Evolutionary conservation across 139 green algal species (phyloP).

Genomic region (Haematococcus sp.): DNA sequence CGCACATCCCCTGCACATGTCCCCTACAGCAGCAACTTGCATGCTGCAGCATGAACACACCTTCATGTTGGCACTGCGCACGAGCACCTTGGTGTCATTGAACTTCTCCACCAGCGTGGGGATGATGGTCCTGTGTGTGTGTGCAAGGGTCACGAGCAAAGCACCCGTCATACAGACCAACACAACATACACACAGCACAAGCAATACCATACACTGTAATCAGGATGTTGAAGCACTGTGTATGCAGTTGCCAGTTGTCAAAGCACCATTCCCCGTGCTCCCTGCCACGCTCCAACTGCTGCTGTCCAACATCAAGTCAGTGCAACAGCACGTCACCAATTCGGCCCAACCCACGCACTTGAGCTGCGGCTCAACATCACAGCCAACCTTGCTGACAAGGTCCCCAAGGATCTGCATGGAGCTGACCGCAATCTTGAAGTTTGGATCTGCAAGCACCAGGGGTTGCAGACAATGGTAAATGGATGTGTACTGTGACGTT

Average conservation of each 20-base stretch:
- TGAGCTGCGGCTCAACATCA: constrained; percentile 52
- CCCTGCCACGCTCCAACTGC: too few relatives aligned
- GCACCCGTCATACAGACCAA: background rate
- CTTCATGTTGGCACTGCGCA: constrained; percentile 41
- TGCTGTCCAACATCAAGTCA: too few relatives aligned
- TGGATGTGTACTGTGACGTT: too few relatives aligned
- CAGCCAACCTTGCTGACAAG: constrained; percentile 51
- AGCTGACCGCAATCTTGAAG: constrained; percentile 73
- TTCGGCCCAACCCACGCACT: too few relatives aligned
- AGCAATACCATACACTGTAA: background rate
- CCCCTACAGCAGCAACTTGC: too few relatives aligned
- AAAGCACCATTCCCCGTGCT: too few relatives aligned
- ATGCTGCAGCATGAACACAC: background rate
- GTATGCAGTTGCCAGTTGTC: too few relatives aligned
- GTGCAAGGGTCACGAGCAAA: background rate
- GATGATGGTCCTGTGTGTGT: constrained; percentile 25
- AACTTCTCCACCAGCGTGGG: constrained; percentile 51
- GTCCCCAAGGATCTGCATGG: constrained; percentile 64
- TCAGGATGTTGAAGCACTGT: too few relatives aligned
- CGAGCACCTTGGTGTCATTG: constrained; percentile 50
- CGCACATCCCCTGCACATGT: too few relatives aligned
- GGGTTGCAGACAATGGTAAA: too few relatives aligned
- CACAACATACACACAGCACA: background rate
- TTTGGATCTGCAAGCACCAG: constrained; percentile 72
- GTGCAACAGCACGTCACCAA: too few relatives aligned